These are phyloP conservation scores for Neopestalotiopsis rosae DNA, from an alignment of 2,329 filamentous ascomycete genomes.

Conservation along the genomic window DNA sequence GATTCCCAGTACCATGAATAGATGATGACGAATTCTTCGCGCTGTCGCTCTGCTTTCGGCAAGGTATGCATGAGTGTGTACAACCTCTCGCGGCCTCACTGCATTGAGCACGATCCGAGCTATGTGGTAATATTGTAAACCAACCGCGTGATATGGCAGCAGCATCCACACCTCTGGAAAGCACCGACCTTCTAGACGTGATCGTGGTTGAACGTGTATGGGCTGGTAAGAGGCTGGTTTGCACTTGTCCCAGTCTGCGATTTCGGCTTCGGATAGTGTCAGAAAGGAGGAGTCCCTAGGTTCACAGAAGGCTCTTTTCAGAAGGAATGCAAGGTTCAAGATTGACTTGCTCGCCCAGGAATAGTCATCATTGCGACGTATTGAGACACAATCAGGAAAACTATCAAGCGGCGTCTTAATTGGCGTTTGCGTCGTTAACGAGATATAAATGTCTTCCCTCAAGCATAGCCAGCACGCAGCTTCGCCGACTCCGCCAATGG, in stretches of 20 bases:
- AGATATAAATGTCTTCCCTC: constrained; percentile 12
- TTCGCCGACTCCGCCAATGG: constrained; percentile 7
- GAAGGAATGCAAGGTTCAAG: constrained; percentile 8
- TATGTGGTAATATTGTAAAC: constrained; percentile 14
- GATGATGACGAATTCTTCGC: constrained; percentile 4
- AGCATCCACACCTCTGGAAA: constrained; percentile 11
- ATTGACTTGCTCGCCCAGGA: constrained; percentile 14
- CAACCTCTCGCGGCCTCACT: neutral
- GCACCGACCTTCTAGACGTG: neutral
- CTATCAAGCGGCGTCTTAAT: constrained; percentile 7
- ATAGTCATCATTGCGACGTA: constrained; percentile 10
- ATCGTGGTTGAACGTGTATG: neutral
- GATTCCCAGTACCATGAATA: constrained; percentile 12
- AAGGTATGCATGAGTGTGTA: constrained; percentile 4
- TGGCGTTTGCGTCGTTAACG: constrained; percentile 7
- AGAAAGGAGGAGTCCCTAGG: neutral
- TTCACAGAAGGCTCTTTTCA: constrained; percentile 9
- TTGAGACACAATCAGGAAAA: constrained; percentile 8
- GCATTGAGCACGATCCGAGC: constrained; percentile 11
- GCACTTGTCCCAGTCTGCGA: constrained; percentile 11
- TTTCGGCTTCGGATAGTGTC: neutral
- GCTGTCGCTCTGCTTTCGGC: constrained; percentile 8
- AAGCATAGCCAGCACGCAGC: constrained; percentile 12
- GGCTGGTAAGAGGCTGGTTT: constrained; percentile 6
- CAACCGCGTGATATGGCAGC: constrained; percentile 9